Conservation (phyloP, 1,284 basidiomycete genomes). For the Microbotryum lychnidis-dioicae region DNA sequence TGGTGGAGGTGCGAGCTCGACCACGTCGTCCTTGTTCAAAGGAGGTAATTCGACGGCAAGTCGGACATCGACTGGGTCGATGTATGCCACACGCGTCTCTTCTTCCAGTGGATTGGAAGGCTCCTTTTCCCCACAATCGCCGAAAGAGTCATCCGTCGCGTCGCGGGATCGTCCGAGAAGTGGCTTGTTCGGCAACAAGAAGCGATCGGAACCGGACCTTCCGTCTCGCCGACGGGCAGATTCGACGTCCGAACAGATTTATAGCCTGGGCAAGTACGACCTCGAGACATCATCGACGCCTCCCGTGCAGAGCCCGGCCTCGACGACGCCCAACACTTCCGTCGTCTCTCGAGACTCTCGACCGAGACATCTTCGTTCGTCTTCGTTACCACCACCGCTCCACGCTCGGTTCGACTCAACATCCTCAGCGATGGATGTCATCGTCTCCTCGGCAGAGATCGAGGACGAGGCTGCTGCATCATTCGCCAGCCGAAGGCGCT, state of each 20-base stretch:
- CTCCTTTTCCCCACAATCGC: neutral
- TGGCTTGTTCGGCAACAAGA: too few species aligned
- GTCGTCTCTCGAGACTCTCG: neutral
- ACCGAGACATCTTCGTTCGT: slow-evolving; percentile 6
- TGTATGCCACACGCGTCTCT: neutral
- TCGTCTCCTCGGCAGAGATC: neutral
- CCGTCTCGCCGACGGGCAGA: neutral
- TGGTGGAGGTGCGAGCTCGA: too few species aligned
- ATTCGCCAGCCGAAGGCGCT: slow-evolving; percentile 1
- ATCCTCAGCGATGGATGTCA: neutral
- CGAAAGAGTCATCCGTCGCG: neutral
- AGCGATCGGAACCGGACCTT: neutral
- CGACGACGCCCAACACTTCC: neutral
- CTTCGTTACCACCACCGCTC: slow-evolving; percentile 10
- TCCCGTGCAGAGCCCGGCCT: too few species aligned
- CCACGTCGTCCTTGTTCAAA: slow-evolving; percentile 2
- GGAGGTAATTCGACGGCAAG: slow-evolving; percentile 22
- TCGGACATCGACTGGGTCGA: slow-evolving; percentile 19
- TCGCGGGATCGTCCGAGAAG: neutral
- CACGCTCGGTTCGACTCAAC: slow-evolving; percentile 4
- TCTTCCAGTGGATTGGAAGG: neutral
- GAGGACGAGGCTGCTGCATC: slow-evolving; percentile 2
- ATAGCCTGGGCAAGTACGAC: too few species aligned
- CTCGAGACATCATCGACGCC: neutral
- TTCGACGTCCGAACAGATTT: neutral